These are phyloP conservation scores for Yamadazyma buinensis DNA, from an alignment of 1,139 yeast species.

Conservation along the genomic window DNA sequence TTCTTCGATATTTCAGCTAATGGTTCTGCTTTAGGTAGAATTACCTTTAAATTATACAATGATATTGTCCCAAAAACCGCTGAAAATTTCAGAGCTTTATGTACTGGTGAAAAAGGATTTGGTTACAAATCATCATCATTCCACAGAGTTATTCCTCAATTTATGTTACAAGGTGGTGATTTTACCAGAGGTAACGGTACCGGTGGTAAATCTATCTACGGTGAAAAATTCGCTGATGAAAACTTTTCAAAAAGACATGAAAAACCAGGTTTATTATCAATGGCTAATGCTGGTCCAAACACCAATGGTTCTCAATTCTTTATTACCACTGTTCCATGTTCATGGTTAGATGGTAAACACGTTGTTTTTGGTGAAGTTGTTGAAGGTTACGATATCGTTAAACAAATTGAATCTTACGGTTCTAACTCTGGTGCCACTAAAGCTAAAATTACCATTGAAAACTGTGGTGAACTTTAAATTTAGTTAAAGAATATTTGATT, in stretches of 20 bases:
- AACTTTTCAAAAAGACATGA: constrained; percentile 83
- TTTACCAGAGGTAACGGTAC: constrained; percentile 93
- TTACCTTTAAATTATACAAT: constrained; percentile 64
- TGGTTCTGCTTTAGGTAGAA: constrained; percentile 41
- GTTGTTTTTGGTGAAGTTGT: constrained; percentile 97
- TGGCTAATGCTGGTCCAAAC: constrained; percentile 99
- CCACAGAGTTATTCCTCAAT: constrained; percentile 98
- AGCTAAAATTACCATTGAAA: constrained; percentile 73
- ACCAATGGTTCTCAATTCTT: constrained; percentile 99
- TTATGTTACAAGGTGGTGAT: constrained; percentile 99
- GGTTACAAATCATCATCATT: constrained; percentile 89
- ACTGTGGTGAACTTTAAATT: constrained; percentile 67
- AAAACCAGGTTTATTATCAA: constrained; percentile 92
- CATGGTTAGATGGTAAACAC: constrained; percentile 99
- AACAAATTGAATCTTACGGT: constrained; percentile 86
- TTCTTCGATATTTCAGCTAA: constrained; percentile 75
- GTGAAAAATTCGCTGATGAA: constrained; percentile 93
- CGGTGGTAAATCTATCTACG: constrained; percentile 99
- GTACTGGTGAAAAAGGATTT: constrained; percentile 96
- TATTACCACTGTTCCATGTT: constrained; percentile 92
- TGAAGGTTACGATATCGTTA: constrained; percentile 88
- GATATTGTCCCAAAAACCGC: constrained; percentile 98
- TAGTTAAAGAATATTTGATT: too few species aligned
- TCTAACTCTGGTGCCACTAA: constrained; percentile 80
- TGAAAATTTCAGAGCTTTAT: constrained; percentile 95